Percentiles rank a stretch among this genome's conserved stretches.
Conservation (phyloP, 2,329 filamentous ascomycete genomes). For the Trichophyton rubrum region DNA sequence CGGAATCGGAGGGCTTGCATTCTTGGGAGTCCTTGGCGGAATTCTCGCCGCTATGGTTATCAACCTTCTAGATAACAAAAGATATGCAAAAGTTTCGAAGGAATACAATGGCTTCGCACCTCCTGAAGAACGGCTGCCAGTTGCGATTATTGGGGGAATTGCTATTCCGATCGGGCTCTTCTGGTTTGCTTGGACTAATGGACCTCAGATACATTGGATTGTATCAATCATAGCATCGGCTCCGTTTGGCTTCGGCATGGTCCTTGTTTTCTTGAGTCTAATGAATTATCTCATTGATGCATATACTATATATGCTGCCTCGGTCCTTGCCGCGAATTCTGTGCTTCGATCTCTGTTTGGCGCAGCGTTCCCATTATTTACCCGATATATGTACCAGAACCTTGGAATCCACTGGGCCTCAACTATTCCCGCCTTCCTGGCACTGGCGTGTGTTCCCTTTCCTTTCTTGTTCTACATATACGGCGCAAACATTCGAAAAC, state of each 20-base stretch:
- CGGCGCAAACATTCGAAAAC: conserved; percentile 49
- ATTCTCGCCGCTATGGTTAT: conserved; percentile 49
- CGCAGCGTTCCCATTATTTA: conserved; percentile 69
- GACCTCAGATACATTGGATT: conserved; percentile 44
- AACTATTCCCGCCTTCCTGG: conserved; percentile 60
- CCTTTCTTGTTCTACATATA: conserved; percentile 68
- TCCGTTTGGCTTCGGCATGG: conserved; percentile 46
- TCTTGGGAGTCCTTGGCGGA: conserved; percentile 56
- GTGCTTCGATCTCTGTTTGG: conserved; percentile 67
- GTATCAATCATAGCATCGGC: conserved; percentile 38
- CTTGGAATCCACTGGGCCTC: conserved; percentile 66
- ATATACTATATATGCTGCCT: conserved; percentile 64
- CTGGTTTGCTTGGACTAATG: conserved; percentile 57
- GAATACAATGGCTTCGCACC: conserved; percentile 44
- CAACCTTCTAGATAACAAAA: conserved; percentile 39
- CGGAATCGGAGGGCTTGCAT: conserved; percentile 51
- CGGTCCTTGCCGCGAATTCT: conserved; percentile 63
- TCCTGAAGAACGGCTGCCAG: conserved; percentile 53
- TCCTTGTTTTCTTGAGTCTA: conserved; percentile 50
- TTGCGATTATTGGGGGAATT: conserved; percentile 50
- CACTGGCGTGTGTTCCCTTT: conserved; percentile 58
- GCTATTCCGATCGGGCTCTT: conserved; percentile 53
- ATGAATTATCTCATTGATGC: conserved; percentile 58
- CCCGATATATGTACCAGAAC: conserved; percentile 35
- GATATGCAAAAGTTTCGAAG: conserved; percentile 38